phyloP scores from a whole-genome alignment of 129 eudicot genomes.

The Artemisia tridentata region DNA sequence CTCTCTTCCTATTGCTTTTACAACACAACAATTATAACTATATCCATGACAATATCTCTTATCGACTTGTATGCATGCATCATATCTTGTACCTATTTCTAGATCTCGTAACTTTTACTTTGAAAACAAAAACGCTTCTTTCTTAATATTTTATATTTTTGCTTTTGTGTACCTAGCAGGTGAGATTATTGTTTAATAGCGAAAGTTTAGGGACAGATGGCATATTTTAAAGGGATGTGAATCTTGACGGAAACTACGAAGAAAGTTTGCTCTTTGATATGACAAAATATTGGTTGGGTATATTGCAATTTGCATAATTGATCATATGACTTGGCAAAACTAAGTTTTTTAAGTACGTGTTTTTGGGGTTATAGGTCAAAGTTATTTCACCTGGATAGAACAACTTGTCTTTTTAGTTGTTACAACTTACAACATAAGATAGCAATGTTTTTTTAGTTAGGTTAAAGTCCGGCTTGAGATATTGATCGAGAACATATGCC shows the following conservation, averaged over 20 bases:
- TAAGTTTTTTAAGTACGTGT: not conserved
- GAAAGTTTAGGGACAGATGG: conserved; percentile 29
- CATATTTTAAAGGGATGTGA: conserved; percentile 13
- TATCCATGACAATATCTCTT: not conserved
- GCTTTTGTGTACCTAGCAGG: not conserved
- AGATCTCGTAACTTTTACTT: not conserved
- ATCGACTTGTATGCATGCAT: conserved; percentile 16
- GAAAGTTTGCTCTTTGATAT: conserved; percentile 10
- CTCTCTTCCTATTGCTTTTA: conserved; percentile 24
- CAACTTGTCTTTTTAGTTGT: not conserved
- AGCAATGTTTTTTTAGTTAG: not conserved
- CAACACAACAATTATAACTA: not conserved
- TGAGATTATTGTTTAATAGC: too few species aligned
- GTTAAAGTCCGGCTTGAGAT: too few species aligned
- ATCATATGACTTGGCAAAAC: conserved; percentile 5
- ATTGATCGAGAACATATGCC: too few species aligned
- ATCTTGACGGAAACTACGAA: conserved; percentile 23
- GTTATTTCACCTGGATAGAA: not conserved
- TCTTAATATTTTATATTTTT: not conserved
- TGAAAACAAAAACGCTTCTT: not conserved
- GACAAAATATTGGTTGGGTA: conserved; percentile 9
- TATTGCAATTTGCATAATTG: not conserved
- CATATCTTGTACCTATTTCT: conserved; percentile 2
- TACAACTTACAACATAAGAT: not conserved
- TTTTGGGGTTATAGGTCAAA: conserved; percentile 19